Percentiles rank a stretch among this genome's conserved stretches.
Evolutionary conservation across 2,329 filamentous ascomycete genomes (phyloP).

Genomic region (Magnaporthales sp.): DNA sequence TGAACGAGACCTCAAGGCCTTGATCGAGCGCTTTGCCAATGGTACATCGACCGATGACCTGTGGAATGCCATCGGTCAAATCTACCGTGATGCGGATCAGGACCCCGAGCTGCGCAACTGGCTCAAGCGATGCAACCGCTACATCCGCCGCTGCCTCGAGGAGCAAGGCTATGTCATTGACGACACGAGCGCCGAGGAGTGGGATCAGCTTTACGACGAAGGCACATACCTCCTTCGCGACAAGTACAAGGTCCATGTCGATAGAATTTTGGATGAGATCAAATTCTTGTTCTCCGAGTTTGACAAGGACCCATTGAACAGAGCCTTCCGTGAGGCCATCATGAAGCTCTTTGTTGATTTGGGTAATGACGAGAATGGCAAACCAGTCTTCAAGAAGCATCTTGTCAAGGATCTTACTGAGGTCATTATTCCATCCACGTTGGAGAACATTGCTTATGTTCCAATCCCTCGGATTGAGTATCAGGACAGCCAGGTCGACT

Average conservation of each 20-base stretch:
- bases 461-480: conserved; percentile 90
- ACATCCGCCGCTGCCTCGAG: conserved; percentile 74
- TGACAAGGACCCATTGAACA: conserved; percentile 80
- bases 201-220: conserved; percentile 76
- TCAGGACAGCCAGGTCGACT: conserved; percentile 74
- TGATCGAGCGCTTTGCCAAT: conserved; percentile 95
- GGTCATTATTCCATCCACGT: conserved; percentile 72
- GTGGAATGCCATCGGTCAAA: conserved; percentile 72
- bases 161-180: conserved; percentile 89
- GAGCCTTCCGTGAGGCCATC: conserved; percentile 64
- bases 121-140: conserved; percentile 74
- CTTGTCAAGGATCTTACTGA: conserved; percentile 82
- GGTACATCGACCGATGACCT: conserved; percentile 82
- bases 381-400: conserved; percentile 85
- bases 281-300: conserved; percentile 89
- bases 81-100: conserved; percentile 79
- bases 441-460: conserved; percentile 87
- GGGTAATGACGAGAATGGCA: conserved; percentile 79
- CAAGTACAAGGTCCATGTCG: conserved; percentile 78
- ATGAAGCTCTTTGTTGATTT: conserved; percentile 81
- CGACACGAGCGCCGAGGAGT: conserved; percentile 69
- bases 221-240: conserved; percentile 81
- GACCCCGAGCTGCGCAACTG: conserved; percentile 82
- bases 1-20: conserved; percentile 72
- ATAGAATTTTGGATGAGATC: conserved; percentile 79